phyloP scores from a whole-genome alignment of 2,329 filamentous ascomycete genomes.

The Fusarium decemcellulare region DNA sequence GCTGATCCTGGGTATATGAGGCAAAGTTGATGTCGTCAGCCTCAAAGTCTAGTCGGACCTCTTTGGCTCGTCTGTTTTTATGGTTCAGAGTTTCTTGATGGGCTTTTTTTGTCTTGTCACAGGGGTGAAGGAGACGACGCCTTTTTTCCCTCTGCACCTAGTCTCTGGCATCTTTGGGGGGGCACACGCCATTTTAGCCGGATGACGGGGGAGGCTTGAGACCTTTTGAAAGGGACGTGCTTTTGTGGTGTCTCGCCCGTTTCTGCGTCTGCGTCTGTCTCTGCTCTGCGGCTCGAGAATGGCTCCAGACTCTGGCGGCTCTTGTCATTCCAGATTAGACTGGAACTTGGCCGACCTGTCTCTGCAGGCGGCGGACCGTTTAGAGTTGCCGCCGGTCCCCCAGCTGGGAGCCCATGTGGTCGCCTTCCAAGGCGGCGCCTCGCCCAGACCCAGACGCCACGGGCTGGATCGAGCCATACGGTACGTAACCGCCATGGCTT shows the following conservation, averaged over 20 bases:
- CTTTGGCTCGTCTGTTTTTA: slow-evolving; percentile 12
- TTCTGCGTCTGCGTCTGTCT: slow-evolving; percentile 31
- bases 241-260: not conserved
- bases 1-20: slow-evolving; percentile 20
- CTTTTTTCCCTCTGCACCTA: no score
- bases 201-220: slow-evolving; percentile 12
- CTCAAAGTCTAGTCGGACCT: slow-evolving; percentile 30
- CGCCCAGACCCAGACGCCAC: slow-evolving; percentile 33
- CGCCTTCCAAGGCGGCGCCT: slow-evolving; percentile 22
- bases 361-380: slow-evolving; percentile 22
- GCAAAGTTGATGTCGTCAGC: slow-evolving; percentile 27
- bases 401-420: slow-evolving; percentile 22
- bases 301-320: slow-evolving; percentile 18
- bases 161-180: not conserved
- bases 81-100: slow-evolving; percentile 12
- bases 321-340: slow-evolving; percentile 23
- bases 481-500: slow-evolving; percentile 21
- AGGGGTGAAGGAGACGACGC: not conserved
- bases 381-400: slow-evolving; percentile 43
- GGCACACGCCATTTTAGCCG: not conserved
- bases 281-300: slow-evolving; percentile 19
- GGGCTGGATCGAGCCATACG: slow-evolving; percentile 4
- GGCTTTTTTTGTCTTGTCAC: not conserved
- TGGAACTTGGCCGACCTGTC: slow-evolving; percentile 27
- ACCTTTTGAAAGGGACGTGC: not conserved